phyloP scores from a whole-genome alignment of 345 rosid species.

The Gossypium herbaceum region DNA sequence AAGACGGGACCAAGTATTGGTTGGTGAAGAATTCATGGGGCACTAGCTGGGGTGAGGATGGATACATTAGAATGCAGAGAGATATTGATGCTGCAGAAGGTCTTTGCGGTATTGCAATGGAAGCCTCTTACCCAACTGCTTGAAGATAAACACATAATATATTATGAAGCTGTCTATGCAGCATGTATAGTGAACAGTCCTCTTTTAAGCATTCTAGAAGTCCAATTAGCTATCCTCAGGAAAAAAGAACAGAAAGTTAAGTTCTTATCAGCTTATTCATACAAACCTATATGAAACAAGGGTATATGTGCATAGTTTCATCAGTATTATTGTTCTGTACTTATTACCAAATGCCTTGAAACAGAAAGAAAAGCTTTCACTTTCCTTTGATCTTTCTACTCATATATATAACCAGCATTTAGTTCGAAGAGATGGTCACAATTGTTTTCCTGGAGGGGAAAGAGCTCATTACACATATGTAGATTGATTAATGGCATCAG shows the following conservation, averaged over 20 bases:
- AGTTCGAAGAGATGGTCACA: background rate
- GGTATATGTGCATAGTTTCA: background rate
- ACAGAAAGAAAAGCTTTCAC: background rate
- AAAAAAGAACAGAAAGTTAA: background rate
- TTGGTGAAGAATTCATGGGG: constrained; percentile 23
- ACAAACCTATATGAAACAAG: background rate
- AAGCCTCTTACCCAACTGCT: constrained; percentile 19
- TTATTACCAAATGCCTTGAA: background rate
- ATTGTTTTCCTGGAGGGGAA: background rate
- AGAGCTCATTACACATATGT: background rate
- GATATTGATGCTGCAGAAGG: constrained; percentile 8
- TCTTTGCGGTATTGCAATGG: constrained; percentile 20
- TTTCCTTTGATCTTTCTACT: background rate
- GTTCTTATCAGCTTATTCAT: background rate
- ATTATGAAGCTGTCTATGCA: background rate
- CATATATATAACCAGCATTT: background rate
- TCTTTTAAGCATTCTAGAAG: background rate
- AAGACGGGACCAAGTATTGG: constrained; percentile 18
- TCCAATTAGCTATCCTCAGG: background rate
- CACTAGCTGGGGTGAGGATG: constrained; percentile 15
- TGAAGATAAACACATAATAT: background rate
- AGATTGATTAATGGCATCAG: background rate
- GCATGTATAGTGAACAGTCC: background rate
- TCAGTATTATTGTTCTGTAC: background rate
- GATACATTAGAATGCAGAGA: constrained; percentile 16